These are phyloP conservation scores for Fusarium xylarioides DNA, from an alignment of 2,329 filamentous ascomycete genomes.

Conservation along the genomic window DNA sequence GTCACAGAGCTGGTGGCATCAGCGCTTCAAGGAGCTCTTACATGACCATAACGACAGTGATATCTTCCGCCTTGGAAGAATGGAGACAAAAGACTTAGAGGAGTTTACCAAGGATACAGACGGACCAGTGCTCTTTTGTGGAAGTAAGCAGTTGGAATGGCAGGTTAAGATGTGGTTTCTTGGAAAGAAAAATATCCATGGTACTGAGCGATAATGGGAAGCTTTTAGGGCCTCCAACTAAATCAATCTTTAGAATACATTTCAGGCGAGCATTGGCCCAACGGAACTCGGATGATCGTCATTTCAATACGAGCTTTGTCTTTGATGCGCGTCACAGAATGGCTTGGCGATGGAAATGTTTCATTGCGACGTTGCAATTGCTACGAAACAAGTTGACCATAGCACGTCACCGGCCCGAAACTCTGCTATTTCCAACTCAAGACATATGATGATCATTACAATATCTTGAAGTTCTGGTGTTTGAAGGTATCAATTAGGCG, in stretches of 20 bases:
- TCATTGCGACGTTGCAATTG: background rate
- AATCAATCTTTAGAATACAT: background rate
- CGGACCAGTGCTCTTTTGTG: background rate
- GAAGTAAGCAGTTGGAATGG: slow-evolving; percentile 11
- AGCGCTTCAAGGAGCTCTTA: background rate
- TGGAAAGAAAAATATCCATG: background rate
- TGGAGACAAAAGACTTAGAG: background rate
- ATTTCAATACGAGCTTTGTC: background rate
- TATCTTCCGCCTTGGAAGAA: background rate
- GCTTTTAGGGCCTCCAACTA: too few relatives aligned
- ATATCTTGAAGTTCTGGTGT: too few relatives aligned
- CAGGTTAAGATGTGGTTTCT: slow-evolving; percentile 15
- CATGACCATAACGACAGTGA: background rate
- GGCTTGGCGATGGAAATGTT: background rate
- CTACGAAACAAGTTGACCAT: background rate
- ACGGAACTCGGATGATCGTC: background rate
- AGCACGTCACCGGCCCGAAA: background rate
- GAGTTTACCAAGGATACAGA: accelerated
- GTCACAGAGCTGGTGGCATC: background rate
- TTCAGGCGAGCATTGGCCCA: background rate
- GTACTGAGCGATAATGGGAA: background rate
- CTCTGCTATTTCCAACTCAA: background rate
- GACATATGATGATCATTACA: background rate
- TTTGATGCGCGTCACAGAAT: background rate
- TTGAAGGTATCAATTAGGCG: too few relatives aligned